Evolutionary conservation across 306 rosid species (phyloP).

Genomic region (Castanea mollissima): DNA sequence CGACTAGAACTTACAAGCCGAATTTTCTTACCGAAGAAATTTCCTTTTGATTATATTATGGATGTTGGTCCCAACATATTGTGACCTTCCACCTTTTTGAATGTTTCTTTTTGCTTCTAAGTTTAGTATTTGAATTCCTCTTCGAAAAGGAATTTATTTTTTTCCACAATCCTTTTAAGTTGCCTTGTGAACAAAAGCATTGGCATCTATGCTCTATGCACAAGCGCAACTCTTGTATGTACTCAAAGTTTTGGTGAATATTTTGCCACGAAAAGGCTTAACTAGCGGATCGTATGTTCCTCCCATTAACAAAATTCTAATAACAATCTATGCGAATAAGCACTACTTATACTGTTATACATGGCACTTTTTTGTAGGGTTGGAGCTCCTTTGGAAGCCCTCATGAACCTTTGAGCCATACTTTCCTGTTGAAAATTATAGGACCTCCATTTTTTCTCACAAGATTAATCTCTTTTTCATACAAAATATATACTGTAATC

Average conservation of each 20-base stretch:
- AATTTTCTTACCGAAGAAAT: not conserved
- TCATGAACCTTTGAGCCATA: too few relatives aligned
- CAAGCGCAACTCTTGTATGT: not conserved
- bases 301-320: conserved; percentile 20
- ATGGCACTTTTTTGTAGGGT: too few relatives aligned
- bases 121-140: not conserved
- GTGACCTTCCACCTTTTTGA: conserved; percentile 20
- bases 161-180: not conserved
- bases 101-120: conserved; percentile 20
- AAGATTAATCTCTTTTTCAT: too few relatives aligned
- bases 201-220: conserved; percentile 39
- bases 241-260: conserved; percentile 21
- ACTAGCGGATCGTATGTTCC: conserved; percentile 32
- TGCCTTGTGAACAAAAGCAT: conserved; percentile 15
- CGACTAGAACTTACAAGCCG: conserved; percentile 1
- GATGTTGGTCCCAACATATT: conserved; percentile 35
- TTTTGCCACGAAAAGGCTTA: conserved; percentile 39
- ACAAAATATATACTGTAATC: not conserved
- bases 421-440: too few relatives aligned
- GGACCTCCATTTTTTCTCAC: too few relatives aligned
- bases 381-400: too few relatives aligned
- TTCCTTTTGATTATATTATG: conserved; percentile 17
- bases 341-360: not conserved
- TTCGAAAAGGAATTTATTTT: not conserved
- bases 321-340: conserved; percentile 18